A percentile compares a stretch with the other conserved stretches of the same genome.
Conservation (phyloP, 805 yeast genomes). For the Nakazawaea populi region DNA sequence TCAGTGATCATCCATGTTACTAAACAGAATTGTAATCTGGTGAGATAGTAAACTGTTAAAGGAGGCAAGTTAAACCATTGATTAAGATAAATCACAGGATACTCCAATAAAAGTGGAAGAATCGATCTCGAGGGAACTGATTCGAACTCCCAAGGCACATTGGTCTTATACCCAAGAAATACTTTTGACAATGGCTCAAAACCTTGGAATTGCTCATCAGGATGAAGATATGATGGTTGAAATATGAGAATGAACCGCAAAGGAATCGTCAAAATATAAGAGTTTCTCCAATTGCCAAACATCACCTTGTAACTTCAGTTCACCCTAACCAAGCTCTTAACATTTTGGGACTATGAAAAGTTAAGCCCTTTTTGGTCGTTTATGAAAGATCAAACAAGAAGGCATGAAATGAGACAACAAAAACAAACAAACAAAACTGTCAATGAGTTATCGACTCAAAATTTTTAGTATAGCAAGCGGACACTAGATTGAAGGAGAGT, state of each 20-base stretch:
- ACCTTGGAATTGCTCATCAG: constrained; percentile 96
- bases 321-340: too few relatives aligned
- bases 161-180: constrained; percentile 32
- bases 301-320: neutral
- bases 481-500: neutral
- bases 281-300: constrained; percentile 37
- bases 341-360: too few relatives aligned
- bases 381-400: neutral
- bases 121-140: constrained; percentile 61
- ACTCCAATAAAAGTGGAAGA: constrained; percentile 58
- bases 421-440: neutral
- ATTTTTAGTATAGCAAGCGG: neutral
- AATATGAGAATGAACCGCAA: constrained; percentile 52
- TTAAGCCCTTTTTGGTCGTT: neutral
- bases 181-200: constrained; percentile 59
- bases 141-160: constrained; percentile 82
- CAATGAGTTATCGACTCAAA: neutral
- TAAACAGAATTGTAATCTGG: constrained; percentile 40
- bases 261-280: constrained; percentile 38
- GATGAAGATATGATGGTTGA: constrained; percentile 85
- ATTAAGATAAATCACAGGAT: constrained; percentile 52
- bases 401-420: neutral
- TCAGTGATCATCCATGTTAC: constrained; percentile 27
- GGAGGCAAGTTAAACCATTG: constrained; percentile 35
- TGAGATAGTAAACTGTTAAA: constrained; percentile 42